A percentile compares a stretch with the other conserved stretches of the same genome.
phyloP scores from a whole-genome alignment of 2,329 filamentous ascomycete genomes.

The Aphanoascus verrucosus region DNA sequence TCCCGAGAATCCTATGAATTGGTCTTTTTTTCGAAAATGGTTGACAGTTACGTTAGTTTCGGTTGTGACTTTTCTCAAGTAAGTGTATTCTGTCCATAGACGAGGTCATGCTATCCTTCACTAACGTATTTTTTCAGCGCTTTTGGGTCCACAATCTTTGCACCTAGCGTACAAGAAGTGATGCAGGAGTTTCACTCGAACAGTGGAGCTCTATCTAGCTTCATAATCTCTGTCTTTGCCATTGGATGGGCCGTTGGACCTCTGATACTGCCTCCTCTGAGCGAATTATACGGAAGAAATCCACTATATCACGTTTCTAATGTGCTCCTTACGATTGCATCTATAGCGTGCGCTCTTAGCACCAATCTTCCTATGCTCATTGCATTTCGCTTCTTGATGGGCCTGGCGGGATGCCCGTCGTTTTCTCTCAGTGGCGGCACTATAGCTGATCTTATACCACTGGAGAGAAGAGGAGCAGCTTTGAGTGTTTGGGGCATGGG shows the following conservation, averaged over 20 bases:
- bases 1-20: conserved; percentile 22
- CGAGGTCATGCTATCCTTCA: not conserved
- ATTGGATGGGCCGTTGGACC: conserved; percentile 39
- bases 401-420: conserved; percentile 29
- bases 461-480: conserved; percentile 34
- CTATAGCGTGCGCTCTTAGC: conserved; percentile 50
- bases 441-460: conserved; percentile 37
- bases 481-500: conserved; percentile 36
- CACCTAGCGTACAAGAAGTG: conserved; percentile 24
- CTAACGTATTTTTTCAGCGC: conserved; percentile 15
- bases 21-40: conserved; percentile 13
- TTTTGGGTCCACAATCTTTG: conserved; percentile 13
- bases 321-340: conserved; percentile 49
- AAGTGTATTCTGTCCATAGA: not conserved
- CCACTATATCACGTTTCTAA: conserved; percentile 45
- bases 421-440: conserved; percentile 38
- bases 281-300: conserved; percentile 51
- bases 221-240: conserved; percentile 52
- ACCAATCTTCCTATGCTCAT: conserved; percentile 50
- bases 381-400: conserved; percentile 54
- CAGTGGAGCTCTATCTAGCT: conserved; percentile 37
- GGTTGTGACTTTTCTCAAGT: conserved; percentile 11
- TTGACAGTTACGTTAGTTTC: conserved; percentile 11
- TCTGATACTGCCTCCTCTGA: conserved; percentile 53
- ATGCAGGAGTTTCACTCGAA: conserved; percentile 38